Evolutionary conservation across 2,329 filamentous ascomycete species (phyloP).

Genomic region (Macroventuria anomochaeta): DNA sequence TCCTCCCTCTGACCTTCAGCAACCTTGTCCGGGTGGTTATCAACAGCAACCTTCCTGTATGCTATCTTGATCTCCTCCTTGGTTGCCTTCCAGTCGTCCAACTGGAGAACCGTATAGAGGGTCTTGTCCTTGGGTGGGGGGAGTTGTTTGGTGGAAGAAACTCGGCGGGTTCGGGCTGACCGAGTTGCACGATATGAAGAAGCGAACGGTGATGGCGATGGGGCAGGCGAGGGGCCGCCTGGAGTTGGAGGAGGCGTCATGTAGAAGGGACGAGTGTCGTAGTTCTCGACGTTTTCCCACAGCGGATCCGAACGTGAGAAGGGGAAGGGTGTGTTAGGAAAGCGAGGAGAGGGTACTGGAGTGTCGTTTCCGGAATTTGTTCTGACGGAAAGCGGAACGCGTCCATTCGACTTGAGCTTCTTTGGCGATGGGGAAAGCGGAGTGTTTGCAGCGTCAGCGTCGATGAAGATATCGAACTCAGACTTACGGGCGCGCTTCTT

Average conservation of each 20-base stretch:
- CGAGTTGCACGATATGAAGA: slow-evolving; percentile 1
- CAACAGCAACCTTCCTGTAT: slow-evolving; percentile 22
- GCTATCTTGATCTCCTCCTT: slow-evolving; percentile 24
- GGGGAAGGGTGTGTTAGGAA: slow-evolving; percentile 17
- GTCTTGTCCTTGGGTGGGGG: slow-evolving; percentile 20
- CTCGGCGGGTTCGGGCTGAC: background rate
- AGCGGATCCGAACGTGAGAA: slow-evolving; percentile 18
- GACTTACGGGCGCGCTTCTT: slow-evolving; percentile 20
- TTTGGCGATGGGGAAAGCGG: slow-evolving; percentile 5
- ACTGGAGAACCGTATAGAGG: slow-evolving; percentile 26
- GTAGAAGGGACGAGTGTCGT: slow-evolving; percentile 6
- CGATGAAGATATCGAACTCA: slow-evolving; percentile 24
- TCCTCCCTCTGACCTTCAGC: slow-evolving; percentile 12
- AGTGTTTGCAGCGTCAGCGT: background rate
- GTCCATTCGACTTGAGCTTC: slow-evolving; percentile 11
- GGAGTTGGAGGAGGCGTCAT: slow-evolving; percentile 8
- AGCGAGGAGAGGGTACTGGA: slow-evolving; percentile 18
- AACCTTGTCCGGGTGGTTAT: slow-evolving; percentile 33
- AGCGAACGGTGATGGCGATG: slow-evolving; percentile 3
- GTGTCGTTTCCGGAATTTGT: slow-evolving; percentile 16
- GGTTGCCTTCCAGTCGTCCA: slow-evolving; percentile 22
- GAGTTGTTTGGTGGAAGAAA: background rate
- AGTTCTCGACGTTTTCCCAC: slow-evolving; percentile 31
- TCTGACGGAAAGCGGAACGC: slow-evolving; percentile 15
- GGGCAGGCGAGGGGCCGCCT: background rate